These are phyloP conservation scores for Magnolia kwangsiensis DNA, from an alignment of 164 flowering plant genomes.

Conservation along the genomic window DNA sequence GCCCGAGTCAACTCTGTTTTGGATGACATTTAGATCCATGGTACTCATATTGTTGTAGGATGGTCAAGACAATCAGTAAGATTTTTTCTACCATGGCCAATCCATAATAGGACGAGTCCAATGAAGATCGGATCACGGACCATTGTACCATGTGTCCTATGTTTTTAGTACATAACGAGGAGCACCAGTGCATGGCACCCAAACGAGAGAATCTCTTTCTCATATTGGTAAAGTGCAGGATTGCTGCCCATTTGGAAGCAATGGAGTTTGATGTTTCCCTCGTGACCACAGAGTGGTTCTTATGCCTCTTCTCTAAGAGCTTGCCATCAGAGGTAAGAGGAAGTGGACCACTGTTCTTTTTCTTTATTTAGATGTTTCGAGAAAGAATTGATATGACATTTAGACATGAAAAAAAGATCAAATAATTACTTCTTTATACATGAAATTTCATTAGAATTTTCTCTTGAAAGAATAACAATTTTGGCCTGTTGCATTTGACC, in stretches of 20 bases:
- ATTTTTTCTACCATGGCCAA: too few relatives aligned
- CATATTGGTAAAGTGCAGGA: slow-evolving; percentile 40
- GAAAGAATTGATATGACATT: neutral
- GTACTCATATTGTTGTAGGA: too few relatives aligned
- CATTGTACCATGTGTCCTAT: too few relatives aligned
- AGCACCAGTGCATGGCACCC: neutral
- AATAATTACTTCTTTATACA: neutral
- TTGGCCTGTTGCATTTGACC: too few relatives aligned
- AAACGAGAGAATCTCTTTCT: neutral
- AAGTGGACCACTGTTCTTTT: neutral
- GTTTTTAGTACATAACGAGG: neutral
- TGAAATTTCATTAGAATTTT: neutral
- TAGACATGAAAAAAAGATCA: neutral
- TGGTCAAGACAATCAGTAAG: too few relatives aligned
- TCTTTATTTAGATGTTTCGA: neutral
- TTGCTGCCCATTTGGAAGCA: slow-evolving; percentile 76
- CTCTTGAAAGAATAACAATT: too few relatives aligned
- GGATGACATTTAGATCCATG: too few relatives aligned
- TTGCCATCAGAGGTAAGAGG: slow-evolving; percentile 89
- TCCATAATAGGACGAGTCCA: too few relatives aligned
- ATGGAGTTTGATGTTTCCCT: slow-evolving; percentile 92
- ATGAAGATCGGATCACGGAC: too few relatives aligned
- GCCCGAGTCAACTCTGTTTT: neutral
- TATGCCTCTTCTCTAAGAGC: slow-evolving; percentile 94
- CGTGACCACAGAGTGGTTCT: slow-evolving; percentile 94